Conservation (phyloP, 116 monocot species). For the Zostera marina region DNA sequence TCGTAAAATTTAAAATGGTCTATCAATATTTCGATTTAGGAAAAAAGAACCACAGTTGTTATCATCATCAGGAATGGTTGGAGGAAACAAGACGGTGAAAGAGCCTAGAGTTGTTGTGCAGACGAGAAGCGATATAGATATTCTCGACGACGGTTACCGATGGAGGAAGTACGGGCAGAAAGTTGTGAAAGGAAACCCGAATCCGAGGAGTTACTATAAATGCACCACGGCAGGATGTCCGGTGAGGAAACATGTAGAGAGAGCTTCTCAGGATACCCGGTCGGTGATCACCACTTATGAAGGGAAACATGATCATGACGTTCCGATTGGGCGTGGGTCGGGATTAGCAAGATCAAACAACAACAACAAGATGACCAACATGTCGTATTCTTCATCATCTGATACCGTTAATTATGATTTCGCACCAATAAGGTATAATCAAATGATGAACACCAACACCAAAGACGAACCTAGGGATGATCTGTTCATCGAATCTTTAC, state of each 20-base stretch:
- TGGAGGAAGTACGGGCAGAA: conserved; percentile 91
- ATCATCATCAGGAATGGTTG: neutral
- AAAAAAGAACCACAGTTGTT: neutral
- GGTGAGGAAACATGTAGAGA: conserved; percentile 66
- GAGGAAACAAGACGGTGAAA: conserved; percentile 1
- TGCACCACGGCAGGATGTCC: conserved; percentile 53
- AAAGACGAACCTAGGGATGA: no score
- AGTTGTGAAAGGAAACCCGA: conserved; percentile 78
- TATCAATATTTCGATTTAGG: neutral
- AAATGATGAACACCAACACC: no score
- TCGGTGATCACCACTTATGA: conserved; percentile 78
- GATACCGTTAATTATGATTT: no score
- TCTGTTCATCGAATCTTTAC: no score
- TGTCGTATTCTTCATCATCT: no score
- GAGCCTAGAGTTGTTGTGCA: conserved; percentile 60
- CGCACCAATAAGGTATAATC: no score
- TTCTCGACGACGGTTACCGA: conserved; percentile 58
- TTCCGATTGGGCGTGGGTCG: conserved; percentile 16
- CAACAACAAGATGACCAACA: no score
- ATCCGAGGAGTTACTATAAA: conserved; percentile 89
- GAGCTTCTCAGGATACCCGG: conserved; percentile 56
- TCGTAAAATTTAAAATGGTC: neutral
- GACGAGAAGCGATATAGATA: conserved; percentile 75
- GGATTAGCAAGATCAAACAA: no score
- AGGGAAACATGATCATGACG: conserved; percentile 67